A percentile compares a stretch with the other conserved stretches of the same genome.
Conservation (phyloP, 345 rosid genomes). For the Lenwebbia sp. region DNA sequence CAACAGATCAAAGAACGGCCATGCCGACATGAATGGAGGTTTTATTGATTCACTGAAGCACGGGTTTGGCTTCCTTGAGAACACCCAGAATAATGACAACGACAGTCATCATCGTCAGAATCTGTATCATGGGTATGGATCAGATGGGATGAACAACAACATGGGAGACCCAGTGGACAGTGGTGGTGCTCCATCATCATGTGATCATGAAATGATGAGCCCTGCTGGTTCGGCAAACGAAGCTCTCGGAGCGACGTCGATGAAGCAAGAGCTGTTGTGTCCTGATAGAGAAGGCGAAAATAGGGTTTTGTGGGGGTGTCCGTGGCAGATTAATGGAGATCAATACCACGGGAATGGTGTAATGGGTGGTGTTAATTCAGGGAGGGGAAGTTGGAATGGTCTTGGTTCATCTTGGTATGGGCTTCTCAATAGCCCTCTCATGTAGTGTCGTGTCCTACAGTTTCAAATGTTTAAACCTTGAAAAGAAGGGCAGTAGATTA, state of each 20-base stretch:
- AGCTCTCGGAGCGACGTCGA: slow-evolving; percentile 16
- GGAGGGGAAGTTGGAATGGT: slow-evolving; percentile 4
- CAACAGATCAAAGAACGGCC: background rate
- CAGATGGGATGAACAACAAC: slow-evolving; percentile 13
- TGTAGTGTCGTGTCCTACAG: background rate
- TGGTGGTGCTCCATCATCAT: slow-evolving; percentile 1
- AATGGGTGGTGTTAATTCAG: background rate
- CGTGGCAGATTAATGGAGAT: slow-evolving; percentile 67
- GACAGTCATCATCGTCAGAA: slow-evolving; percentile 14
- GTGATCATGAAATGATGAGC: slow-evolving; percentile 23
- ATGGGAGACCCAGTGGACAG: slow-evolving; percentile 15
- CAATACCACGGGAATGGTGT: background rate
- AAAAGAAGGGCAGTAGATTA: background rate
- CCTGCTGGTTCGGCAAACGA: background rate
- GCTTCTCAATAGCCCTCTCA: slow-evolving; percentile 5
- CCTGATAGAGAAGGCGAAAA: slow-evolving; percentile 25
- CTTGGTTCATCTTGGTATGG: slow-evolving; percentile 1
- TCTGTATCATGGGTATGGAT: slow-evolving; percentile 34
- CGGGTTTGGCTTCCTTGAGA: background rate
- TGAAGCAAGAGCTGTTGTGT: slow-evolving; percentile 44
- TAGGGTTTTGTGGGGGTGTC: slow-evolving; percentile 49
- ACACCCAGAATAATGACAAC: background rate
- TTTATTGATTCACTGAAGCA: background rate
- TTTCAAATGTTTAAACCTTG: background rate
- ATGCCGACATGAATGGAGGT: background rate